These are phyloP conservation scores for Cordia subcordata DNA, from an alignment of 257 asterid species.

Conservation along the genomic window DNA sequence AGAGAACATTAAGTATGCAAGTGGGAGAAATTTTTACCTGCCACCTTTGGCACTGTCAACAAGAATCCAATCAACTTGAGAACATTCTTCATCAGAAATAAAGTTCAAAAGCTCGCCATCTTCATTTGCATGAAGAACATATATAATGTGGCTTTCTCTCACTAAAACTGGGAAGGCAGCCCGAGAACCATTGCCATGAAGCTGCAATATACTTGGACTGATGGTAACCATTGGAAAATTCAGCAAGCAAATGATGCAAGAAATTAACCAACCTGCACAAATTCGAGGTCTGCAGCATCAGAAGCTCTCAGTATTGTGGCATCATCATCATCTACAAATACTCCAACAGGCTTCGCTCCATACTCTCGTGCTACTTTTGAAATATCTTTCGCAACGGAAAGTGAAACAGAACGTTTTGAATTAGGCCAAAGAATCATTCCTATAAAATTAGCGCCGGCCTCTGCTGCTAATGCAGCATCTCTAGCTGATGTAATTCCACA, in stretches of 20 bases:
- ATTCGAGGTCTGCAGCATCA: constrained; percentile 67
- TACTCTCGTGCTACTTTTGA: constrained; percentile 60
- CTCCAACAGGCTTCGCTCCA: constrained; percentile 92
- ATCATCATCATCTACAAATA: constrained; percentile 84
- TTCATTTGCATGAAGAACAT: constrained; percentile 80
- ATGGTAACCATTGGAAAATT: constrained; percentile 13
- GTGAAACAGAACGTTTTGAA: constrained; percentile 76
- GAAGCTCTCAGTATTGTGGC: constrained; percentile 68
- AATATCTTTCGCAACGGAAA: constrained; percentile 77
- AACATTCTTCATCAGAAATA: constrained; percentile 63
- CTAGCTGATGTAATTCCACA: constrained; percentile 82
- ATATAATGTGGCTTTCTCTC: constrained; percentile 52
- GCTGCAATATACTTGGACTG: constrained; percentile 42
- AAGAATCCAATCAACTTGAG: constrained; percentile 85
- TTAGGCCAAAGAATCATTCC: constrained; percentile 98
- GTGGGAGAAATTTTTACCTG: constrained; percentile 40
- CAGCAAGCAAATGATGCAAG: constrained; percentile 8
- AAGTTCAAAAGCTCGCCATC: constrained; percentile 69
- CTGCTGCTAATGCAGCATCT: constrained; percentile 90
- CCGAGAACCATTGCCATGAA: constrained; percentile 83
- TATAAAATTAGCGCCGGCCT: constrained; percentile 86
- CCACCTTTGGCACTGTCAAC: constrained; percentile 94
- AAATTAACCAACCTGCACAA: constrained; percentile 63
- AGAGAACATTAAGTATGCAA: not conserved
- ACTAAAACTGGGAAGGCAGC: constrained; percentile 51